Evolutionary conservation across 2,329 filamentous ascomycete genomes (phyloP), one percentile per base, ranked within the genome.

Genomic region (Leptosphaerulina australis): DNA sequence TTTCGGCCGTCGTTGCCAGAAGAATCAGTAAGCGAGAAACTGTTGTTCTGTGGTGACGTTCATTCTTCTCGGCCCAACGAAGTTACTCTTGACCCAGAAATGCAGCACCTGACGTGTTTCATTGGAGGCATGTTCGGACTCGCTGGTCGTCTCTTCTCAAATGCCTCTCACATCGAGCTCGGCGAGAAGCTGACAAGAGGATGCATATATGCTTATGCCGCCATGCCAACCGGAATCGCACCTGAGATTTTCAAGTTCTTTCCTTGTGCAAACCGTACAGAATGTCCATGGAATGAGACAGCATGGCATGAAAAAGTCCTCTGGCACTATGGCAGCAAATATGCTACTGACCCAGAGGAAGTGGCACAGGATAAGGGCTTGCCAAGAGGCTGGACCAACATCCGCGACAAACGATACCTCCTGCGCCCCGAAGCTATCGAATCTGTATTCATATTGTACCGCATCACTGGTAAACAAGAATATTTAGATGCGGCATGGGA

Each of bases 71-170:
- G 50, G 60, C 53, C 51, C 9, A 41, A 55, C 3, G 38, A 58
- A 10, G 44, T 62, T 4, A 55, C 33, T 3, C 52, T 71, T 5
- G 72, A 77, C 8, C 75, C 82, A 14, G 77, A 84, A 56, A 80
- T 78, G 37, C 78, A 82, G 35, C 83, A 86, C 67, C 74, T 86
- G 4, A 78, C 76, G 9, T 86, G 83, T 67, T 86, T 85, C 63
- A 75, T 79, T 3, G 83, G 83, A 11, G 83, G 83, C 34, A 85
- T 85, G 82, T 81, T 83, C 55, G 83, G 77, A 0, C 69, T 86
- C 1, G 83, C 81, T 5, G 79, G 82, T 31, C 81, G 80, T 54
- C 65, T 85, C 3, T 85, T 85, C 63, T 70, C 76, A 11, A 70
- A 80, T 14, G 69, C 78, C 2, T 67, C 70, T 9, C 80, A 86